Evolutionary conservation across 2,329 filamentous ascomycete genomes (phyloP).

Genomic region (Sporothrix globosa): DNA sequence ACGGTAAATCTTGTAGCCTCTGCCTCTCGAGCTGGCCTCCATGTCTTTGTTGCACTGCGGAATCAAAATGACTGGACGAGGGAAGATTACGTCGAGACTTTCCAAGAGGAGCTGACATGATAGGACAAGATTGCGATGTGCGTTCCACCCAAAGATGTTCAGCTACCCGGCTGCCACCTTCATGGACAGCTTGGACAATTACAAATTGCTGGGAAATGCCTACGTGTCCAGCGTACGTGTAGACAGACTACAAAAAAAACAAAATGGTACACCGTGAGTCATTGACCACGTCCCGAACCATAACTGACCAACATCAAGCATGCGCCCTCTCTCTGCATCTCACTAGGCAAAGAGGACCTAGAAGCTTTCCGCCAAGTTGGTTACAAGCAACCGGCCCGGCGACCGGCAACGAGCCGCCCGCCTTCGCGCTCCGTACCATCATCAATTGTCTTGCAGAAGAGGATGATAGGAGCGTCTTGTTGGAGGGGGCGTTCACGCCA

Average conservation of each 20-base stretch:
- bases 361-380: neutral
- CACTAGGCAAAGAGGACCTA: neutral
- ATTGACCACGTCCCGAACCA: conserved; percentile 19
- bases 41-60: neutral
- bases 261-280: neutral
- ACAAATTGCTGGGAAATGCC: neutral
- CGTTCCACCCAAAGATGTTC: neutral
- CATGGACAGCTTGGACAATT: neutral
- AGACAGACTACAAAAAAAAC: neutral
- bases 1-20: too few species aligned
- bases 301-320: neutral
- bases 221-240: neutral
- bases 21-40: too few species aligned
- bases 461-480: neutral
- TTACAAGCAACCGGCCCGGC: neutral
- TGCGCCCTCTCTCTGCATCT: neutral
- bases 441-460: neutral
- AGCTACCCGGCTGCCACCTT: neutral
- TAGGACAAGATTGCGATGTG: conserved; percentile 1
- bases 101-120: neutral
- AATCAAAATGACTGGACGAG: neutral
- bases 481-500: neutral
- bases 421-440: neutral
- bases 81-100: neutral
- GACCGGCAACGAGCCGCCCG: conserved; percentile 1